These are phyloP conservation scores for Fusarium fujikuroi DNA, from an alignment of 2,329 filamentous ascomycete genomes.

Conservation along the genomic window DNA sequence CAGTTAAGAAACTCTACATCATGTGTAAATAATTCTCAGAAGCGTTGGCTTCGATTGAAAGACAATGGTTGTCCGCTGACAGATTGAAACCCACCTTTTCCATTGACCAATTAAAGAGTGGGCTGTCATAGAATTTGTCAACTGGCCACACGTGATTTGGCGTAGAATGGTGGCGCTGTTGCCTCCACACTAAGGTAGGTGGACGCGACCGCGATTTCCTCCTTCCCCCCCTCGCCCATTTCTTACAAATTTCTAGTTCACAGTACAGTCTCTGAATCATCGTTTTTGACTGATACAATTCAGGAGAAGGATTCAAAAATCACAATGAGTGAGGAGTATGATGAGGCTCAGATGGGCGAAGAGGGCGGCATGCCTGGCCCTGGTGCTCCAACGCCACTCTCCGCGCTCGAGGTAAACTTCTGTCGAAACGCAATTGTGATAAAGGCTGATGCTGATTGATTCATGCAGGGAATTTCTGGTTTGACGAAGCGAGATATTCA, in stretches of 20 bases:
- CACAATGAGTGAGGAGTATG: constrained; percentile 66
- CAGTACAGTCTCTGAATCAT: neutral
- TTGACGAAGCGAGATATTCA: constrained; percentile 97
- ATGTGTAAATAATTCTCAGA: neutral
- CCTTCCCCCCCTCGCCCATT: constrained; percentile 29
- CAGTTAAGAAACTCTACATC: neutral
- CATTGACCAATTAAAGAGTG: neutral
- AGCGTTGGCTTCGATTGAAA: neutral
- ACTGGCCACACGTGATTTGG: constrained; percentile 51
- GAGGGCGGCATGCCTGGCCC: constrained; percentile 81
- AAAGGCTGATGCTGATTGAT: constrained; percentile 15
- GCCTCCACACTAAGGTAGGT: constrained; percentile 26
- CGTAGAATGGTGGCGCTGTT: constrained; percentile 45
- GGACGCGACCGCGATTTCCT: constrained; percentile 50
- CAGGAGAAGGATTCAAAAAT: neutral
- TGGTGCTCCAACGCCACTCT: constrained; percentile 91
- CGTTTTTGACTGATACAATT: neutral
- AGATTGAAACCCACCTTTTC: neutral
- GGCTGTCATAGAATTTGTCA: neutral
- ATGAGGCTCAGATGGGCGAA: constrained; percentile 73
- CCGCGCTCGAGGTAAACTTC: constrained; percentile 79
- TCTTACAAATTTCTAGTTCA: neutral
- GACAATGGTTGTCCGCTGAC: neutral
- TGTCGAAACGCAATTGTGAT: neutral
- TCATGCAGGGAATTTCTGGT: constrained; percentile 79